Evolutionary conservation across 2,329 filamentous ascomycete species (phyloP).

Genomic region (Diaporthe aspalathi): DNA sequence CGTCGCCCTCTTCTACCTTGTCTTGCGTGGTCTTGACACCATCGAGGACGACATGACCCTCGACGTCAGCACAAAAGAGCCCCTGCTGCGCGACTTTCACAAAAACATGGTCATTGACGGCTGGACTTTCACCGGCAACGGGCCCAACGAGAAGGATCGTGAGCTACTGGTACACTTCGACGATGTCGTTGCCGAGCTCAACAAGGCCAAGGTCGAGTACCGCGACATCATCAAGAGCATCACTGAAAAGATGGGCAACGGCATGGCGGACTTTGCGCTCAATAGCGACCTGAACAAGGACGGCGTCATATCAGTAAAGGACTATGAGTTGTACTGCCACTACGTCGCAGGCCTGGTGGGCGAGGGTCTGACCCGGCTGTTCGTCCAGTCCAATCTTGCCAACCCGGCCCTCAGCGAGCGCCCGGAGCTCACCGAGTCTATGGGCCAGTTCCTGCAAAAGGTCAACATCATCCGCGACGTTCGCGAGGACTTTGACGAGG

Average conservation of each 20-base stretch:
- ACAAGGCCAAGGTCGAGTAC: conserved; percentile 87
- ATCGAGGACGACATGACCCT: conserved; percentile 99
- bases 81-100: conserved; percentile 85
- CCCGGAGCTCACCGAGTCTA: conserved; percentile 87
- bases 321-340: conserved; percentile 97
- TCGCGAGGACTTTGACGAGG: conserved; percentile 88
- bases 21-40: conserved; percentile 93
- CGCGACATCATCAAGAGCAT: conserved; percentile 91
- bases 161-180: conserved; percentile 94
- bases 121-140: conserved; percentile 90
- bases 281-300: conserved; percentile 84
- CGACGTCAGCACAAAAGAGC: conserved; percentile 82
- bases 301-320: conserved; percentile 82
- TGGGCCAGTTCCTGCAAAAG: conserved; percentile 98
- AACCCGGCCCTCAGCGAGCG: conserved; percentile 86
- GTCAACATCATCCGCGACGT: conserved; percentile 99
- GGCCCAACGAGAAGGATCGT: conserved; percentile 92
- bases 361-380: conserved; percentile 89
- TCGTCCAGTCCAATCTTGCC: conserved; percentile 86
- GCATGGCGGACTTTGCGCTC: conserved; percentile 95
- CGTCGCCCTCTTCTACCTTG: conserved; percentile 89
- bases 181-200: conserved; percentile 85
- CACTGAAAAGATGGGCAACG: conserved; percentile 93
- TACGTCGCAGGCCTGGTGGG: conserved; percentile 99
- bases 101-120: conserved; percentile 82